A percentile compares a stretch with the other conserved stretches of the same genome.
phyloP scores from a whole-genome alignment of 1,284 basidiomycete species.

The Cryptococcus sp. region DNA sequence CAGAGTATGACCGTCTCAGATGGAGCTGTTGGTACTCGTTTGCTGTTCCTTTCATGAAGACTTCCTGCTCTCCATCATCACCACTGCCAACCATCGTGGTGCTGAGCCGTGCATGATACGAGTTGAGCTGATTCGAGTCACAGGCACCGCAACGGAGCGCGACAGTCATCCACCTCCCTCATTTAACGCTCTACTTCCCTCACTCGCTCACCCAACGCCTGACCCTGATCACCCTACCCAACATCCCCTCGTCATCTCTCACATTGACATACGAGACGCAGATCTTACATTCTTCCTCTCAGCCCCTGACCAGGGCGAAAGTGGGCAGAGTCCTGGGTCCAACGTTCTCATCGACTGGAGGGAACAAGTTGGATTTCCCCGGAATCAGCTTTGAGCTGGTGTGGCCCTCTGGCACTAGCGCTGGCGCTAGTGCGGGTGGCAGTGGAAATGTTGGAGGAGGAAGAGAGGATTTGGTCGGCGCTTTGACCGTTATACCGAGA shows the following conservation, averaged over 20 bases:
- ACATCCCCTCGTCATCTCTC: slow-evolving; percentile 48
- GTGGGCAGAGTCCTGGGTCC: slow-evolving; percentile 78
- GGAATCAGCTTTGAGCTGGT: slow-evolving; percentile 75
- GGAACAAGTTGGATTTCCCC: slow-evolving; percentile 58
- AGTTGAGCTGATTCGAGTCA: neutral
- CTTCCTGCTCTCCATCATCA: too few relatives aligned
- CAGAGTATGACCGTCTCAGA: neutral
- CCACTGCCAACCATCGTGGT: too few relatives aligned
- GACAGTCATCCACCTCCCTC: slow-evolving; percentile 66
- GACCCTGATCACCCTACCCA: slow-evolving; percentile 69
- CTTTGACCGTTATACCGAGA: slow-evolving; percentile 42
- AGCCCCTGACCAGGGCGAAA: slow-evolving; percentile 64
- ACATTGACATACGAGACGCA: slow-evolving; percentile 69
- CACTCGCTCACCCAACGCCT: slow-evolving; percentile 67
- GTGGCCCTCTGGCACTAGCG: slow-evolving; percentile 55
- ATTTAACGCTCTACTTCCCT: slow-evolving; percentile 19
- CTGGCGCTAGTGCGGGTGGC: slow-evolving; percentile 46
- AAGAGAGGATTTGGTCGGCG: slow-evolving; percentile 46
- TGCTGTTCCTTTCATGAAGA: neutral
- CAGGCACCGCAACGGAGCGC: slow-evolving; percentile 63
- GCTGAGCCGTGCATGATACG: neutral
- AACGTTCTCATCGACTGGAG: slow-evolving; percentile 62
- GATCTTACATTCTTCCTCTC: slow-evolving; percentile 60
- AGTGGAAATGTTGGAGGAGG: slow-evolving; percentile 14
- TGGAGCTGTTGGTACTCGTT: too few relatives aligned